Conservation (phyloP, 116 monocot species). For the Phalaenopsis hybrid region DNA sequence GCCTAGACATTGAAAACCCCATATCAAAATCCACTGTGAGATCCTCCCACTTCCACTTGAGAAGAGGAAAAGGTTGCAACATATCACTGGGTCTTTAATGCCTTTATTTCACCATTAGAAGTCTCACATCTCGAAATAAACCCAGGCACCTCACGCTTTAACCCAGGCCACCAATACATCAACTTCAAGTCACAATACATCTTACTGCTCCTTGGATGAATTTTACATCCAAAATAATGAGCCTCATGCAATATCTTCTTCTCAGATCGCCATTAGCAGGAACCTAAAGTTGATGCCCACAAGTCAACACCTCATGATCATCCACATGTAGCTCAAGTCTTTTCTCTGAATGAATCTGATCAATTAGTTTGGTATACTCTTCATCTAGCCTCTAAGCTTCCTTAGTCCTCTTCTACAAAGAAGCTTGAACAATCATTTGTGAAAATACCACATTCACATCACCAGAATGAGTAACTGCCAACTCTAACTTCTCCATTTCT, state of each 20-base stretch:
- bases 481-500: too few relatives aligned
- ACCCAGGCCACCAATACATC: background rate
- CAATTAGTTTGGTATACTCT: too few relatives aligned
- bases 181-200: background rate
- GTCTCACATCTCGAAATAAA: background rate
- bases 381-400: too few relatives aligned
- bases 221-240: background rate
- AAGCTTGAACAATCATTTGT: too few relatives aligned
- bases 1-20: background rate
- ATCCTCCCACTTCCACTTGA: background rate
- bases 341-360: too few relatives aligned
- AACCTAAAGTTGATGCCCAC: too few relatives aligned
- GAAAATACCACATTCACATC: too few relatives aligned
- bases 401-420: too few relatives aligned
- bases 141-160: background rate
- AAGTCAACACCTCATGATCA: too few relatives aligned
- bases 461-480: too few relatives aligned
- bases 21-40: background rate
- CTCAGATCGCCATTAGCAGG: background rate
- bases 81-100: background rate
- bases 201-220: background rate
- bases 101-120: background rate
- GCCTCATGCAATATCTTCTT: background rate
- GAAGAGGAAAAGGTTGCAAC: background rate
- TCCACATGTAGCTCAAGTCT: too few relatives aligned